Percentiles rank a stretch among this genome's conserved stretches.
phyloP scores from a whole-genome alignment of 2,329 filamentous ascomycete species.

The Rhynchosporium secalis region DNA sequence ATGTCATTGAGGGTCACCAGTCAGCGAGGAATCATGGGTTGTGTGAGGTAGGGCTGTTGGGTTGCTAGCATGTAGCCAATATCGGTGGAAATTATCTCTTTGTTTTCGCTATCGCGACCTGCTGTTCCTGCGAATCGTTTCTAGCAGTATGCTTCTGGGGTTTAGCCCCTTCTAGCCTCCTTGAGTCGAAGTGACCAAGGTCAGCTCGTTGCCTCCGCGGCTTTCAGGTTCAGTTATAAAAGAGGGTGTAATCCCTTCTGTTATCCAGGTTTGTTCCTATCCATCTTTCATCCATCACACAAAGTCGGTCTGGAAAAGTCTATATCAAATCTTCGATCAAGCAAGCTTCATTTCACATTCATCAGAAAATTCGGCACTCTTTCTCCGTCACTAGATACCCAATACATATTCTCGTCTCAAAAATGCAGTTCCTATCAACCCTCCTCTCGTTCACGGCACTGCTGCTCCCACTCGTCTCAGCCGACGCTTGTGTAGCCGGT shows the following conservation, averaged over 20 bases:
- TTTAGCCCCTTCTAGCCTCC: not conserved
- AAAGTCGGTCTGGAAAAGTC: not conserved
- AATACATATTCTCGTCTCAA: not conserved
- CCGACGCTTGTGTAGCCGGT: constrained; percentile 30
- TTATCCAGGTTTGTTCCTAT: not conserved
- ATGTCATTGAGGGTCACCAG: not conserved
- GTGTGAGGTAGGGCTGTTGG: not conserved
- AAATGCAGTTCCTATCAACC: constrained; percentile 23
- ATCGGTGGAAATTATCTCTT: not conserved
- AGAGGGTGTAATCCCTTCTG: not conserved
- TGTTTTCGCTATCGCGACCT: not conserved
- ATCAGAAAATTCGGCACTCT: too few species aligned
- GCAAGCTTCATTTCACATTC: not conserved
- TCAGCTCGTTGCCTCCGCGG: not conserved
- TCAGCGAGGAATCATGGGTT: not conserved
- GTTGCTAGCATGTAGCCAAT: constrained; percentile 4
- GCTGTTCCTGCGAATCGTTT: not conserved
- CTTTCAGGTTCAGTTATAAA: not conserved
- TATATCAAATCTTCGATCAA: not conserved
- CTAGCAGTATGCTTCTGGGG: not conserved
- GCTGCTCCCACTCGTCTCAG: constrained; percentile 21
- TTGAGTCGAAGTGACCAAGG: not conserved
- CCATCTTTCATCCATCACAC: not conserved
- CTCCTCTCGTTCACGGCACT: constrained; percentile 18
- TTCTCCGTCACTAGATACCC: not conserved